Conservation (phyloP, 306 rosid genomes). For the Astragalus glycyphyllos region DNA sequence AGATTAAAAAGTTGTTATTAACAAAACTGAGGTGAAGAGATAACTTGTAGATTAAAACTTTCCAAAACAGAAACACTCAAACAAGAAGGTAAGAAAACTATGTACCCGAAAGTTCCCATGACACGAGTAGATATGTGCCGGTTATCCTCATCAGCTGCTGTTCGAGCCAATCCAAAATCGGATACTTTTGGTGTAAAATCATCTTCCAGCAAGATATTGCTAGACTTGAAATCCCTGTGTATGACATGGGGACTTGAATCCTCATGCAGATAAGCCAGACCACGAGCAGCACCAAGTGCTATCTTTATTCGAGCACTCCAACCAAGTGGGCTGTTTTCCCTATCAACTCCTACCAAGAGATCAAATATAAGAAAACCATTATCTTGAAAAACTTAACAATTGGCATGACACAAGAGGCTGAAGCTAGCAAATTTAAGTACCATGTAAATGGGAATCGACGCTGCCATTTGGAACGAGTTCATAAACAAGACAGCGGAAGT, state of each 20-base stretch:
- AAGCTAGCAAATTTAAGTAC: constrained; percentile 49
- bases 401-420: constrained; percentile 11
- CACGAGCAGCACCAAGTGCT: constrained; percentile 97
- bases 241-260: constrained; percentile 98
- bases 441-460: constrained; percentile 96
- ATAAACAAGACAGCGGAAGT: constrained; percentile 80
- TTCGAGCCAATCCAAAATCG: constrained; percentile 95
- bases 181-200: constrained; percentile 97
- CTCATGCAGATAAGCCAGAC: constrained; percentile 93
- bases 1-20: too few species aligned
- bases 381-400: constrained; percentile 32
- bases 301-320: constrained; percentile 87
- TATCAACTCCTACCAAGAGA: constrained; percentile 69
- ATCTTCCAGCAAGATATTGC: constrained; percentile 89
- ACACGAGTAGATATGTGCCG: constrained; percentile 92
- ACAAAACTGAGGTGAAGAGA: not conserved
- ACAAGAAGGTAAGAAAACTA: constrained; percentile 35
- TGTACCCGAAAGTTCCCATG: constrained; percentile 99
- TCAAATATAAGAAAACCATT: constrained; percentile 34
- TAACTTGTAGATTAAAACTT: not conserved
- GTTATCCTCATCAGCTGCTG: constrained; percentile 83
- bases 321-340: constrained; percentile 69
- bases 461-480: constrained; percentile 98
- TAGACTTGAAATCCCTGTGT: constrained; percentile 94
- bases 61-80: constrained; percentile 5